Evolutionary conservation across 2,329 filamentous ascomycete genomes (phyloP).

Genomic region (Fusarium sp.): DNA sequence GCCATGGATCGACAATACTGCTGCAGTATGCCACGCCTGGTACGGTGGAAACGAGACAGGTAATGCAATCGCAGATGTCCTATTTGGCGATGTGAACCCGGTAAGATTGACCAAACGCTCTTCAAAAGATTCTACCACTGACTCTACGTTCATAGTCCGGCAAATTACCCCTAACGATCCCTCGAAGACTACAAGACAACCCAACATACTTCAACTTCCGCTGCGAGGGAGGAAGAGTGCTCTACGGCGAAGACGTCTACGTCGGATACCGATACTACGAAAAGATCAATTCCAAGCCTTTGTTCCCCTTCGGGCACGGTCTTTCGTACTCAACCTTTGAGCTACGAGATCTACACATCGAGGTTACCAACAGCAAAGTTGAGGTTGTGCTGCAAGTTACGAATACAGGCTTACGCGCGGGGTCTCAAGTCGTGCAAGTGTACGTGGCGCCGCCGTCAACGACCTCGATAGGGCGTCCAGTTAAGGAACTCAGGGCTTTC

Average conservation of each 20-base stretch:
- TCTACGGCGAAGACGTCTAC: constrained; percentile 8
- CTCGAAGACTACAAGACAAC: not conserved
- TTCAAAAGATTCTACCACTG: not conserved
- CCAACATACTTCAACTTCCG: not conserved
- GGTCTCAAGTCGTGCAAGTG: not conserved
- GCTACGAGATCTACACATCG: rapidly evolving
- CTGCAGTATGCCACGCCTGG: not conserved
- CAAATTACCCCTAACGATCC: not conserved
- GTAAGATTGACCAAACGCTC: not conserved
- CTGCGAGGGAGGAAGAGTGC: not conserved
- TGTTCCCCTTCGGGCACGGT: not conserved
- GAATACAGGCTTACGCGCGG: not conserved
- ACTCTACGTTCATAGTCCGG: not conserved
- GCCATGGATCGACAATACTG: not conserved
- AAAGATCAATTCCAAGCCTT: not conserved
- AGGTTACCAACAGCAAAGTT: rapidly evolving
- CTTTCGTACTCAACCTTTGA: not conserved
- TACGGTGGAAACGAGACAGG: constrained; percentile 8
- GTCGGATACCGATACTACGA: constrained; percentile 16
- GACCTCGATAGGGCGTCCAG: not conserved
- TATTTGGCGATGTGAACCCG: not conserved
- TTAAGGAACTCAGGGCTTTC: constrained; percentile 3
- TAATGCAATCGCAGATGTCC: not conserved
- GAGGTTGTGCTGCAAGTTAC: not conserved
- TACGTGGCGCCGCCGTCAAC: not conserved